phyloP scores from a whole-genome alignment of 2,329 filamentous ascomycete genomes.

The Claviceps monticola region DNA sequence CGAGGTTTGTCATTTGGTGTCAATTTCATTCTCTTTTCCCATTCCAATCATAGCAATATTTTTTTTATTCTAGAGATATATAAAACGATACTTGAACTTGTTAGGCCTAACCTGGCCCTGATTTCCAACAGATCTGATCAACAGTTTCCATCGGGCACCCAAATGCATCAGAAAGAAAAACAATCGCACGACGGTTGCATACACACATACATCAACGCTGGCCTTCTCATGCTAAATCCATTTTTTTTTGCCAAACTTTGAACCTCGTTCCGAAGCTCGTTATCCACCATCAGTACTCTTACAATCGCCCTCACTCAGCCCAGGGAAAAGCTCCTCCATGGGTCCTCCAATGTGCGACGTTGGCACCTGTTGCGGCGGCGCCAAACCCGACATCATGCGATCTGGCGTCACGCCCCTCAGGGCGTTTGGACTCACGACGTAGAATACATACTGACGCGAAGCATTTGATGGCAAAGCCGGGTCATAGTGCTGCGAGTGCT shows the following conservation, averaged over 20 bases:
- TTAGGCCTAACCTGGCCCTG: neutral
- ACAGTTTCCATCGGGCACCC: neutral
- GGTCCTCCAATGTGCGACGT: slow-evolving; percentile 1
- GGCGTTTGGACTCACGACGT: neutral
- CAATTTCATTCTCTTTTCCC: neutral
- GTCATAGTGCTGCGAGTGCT: slow-evolving; percentile 1
- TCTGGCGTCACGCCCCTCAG: neutral
- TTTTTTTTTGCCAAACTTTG: neutral
- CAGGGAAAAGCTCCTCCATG: slow-evolving; percentile 3
- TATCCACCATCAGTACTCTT: neutral
- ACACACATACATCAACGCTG: neutral
- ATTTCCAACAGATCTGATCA: neutral
- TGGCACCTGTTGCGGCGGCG: neutral
- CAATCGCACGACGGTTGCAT: neutral
- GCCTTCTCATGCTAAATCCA: neutral
- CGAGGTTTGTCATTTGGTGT: neutral
- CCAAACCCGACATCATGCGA: neutral
- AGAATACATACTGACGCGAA: neutral
- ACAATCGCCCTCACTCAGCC: neutral
- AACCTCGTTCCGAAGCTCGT: neutral
- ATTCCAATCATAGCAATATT: neutral
- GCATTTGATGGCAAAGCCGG: neutral
- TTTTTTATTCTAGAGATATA: too few species aligned
- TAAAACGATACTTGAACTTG: too few species aligned
- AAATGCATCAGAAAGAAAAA: neutral